These are phyloP conservation scores for Boletus hoseneyae DNA, from an alignment of 1,284 basidiomycete genomes.

Conservation along the genomic window DNA sequence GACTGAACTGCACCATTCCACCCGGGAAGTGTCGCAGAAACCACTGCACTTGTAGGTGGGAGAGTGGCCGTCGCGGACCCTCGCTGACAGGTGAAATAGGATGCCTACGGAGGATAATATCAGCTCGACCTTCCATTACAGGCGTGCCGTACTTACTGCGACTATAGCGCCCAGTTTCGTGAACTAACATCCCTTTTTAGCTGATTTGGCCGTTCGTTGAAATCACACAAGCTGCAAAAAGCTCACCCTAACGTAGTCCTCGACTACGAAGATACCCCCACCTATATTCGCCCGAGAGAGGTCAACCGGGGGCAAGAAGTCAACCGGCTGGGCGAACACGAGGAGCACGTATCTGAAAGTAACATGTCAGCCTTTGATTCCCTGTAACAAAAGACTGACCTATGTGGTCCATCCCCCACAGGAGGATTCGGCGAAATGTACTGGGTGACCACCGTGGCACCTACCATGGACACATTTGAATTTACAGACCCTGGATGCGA, in stretches of 20 bases:
- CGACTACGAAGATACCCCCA: constrained; percentile 52
- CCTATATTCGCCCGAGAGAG: constrained; percentile 48
- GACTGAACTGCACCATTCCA: constrained; percentile 18
- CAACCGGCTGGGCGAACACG: constrained; percentile 58
- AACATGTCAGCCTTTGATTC: not conserved
- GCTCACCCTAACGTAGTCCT: constrained; percentile 48
- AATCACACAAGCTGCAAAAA: not conserved
- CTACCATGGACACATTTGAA: constrained; percentile 44
- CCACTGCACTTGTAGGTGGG: constrained; percentile 59
- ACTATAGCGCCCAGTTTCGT: constrained; percentile 57
- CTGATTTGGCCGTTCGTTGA: constrained; percentile 3
- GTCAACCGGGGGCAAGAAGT: constrained; percentile 60
- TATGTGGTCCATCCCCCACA: constrained; percentile 65
- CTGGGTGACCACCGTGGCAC: constrained; percentile 55
- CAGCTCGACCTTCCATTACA: not conserved
- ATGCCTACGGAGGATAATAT: constrained; percentile 41
- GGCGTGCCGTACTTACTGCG: constrained; percentile 41
- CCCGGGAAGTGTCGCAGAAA: constrained; percentile 53
- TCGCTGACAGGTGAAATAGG: constrained; percentile 74
- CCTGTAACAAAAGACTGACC: constrained; percentile 36
- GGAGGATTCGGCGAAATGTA: constrained; percentile 76
- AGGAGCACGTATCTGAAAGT: constrained; percentile 60
- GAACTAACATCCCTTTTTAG: constrained; percentile 30
- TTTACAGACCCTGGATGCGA: constrained; percentile 25
- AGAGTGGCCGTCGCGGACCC: constrained; percentile 55